Base-by-base conservation (phyloP, 306 rosid genomes). In the Hippophae rhamnoides region DNA sequence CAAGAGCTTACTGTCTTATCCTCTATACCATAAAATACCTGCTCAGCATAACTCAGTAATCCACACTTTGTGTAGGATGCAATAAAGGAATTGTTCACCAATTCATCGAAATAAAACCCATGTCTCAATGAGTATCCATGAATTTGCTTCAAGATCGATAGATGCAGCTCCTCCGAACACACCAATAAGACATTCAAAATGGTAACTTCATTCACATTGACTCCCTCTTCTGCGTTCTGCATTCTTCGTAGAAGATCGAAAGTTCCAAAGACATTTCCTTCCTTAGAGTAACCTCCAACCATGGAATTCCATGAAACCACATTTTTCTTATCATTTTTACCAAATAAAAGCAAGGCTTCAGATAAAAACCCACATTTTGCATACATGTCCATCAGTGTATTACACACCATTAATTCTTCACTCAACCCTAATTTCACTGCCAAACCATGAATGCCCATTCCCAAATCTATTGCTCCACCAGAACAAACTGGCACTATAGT, bases 251-350 rank as follows among this genome's bases (percentile, higher is more conserved):
- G 71, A 61, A 84, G 81, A 66, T 56, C 74, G 65, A 86, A 86
- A 1, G 81, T 68, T 63, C 76, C 59, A 12, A 43, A 5, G 25
- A 50, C 79, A 74, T 78, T 72, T 13, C 89, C 86, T 69, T 68
- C 79, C 68, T 81, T 86, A 46, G 95, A 72, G 75, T 63, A 75
- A 55, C 86, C 87, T 13, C 86, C 75, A 3, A 86, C 78, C 73
- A 89, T 69, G 64, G 95, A 70, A 78, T 86, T 89, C 97, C 97
- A 86, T 6, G 95, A 79, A 57, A 89, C 87, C 68, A 80, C 79
- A 77, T 72, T 89, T 69, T 69, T 86, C 55, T 60, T 77, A 49
- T 58, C 72, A 56, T 57, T 84, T 81, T 43, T 58, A 59, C 60
- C 65, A 67, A 89, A 89, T 67, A 86, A 54, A 64, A 65, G 10